A percentile compares a stretch with the other conserved stretches of the same genome.
phyloP scores from a whole-genome alignment of 2,329 filamentous ascomycete species.

The Neodidymelliopsis sp. region DNA sequence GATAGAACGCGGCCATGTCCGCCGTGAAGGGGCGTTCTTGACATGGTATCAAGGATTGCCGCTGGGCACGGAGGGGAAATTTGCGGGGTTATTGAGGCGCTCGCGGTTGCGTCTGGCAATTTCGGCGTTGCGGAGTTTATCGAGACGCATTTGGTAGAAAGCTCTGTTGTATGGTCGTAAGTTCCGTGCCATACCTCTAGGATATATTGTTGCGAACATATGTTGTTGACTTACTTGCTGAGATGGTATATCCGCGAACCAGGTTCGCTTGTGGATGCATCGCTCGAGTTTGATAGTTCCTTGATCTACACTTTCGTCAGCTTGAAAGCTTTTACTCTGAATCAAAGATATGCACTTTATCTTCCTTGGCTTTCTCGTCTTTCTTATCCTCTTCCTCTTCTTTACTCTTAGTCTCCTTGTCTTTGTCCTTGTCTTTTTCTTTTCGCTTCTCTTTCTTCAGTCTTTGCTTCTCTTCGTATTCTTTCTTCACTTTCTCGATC shows the following conservation, averaged over 20 bases:
- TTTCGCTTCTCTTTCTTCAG: slow-evolving; percentile 62
- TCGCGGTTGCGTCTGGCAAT: slow-evolving; percentile 82
- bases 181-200: no score
- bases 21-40: no score
- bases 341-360: slow-evolving; percentile 55
- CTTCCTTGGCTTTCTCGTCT: slow-evolving; percentile 69
- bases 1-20: no score
- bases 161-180: slow-evolving; percentile 58
- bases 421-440: slow-evolving; percentile 60
- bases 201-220: not conserved
- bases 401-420: slow-evolving; percentile 61
- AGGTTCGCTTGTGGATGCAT: slow-evolving; percentile 61
- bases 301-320: slow-evolving; percentile 50
- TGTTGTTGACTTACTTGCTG: slow-evolving; percentile 67
- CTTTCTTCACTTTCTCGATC: slow-evolving; percentile 58
- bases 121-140: slow-evolving; percentile 80
- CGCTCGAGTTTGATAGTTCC: slow-evolving; percentile 57
- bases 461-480: slow-evolving; percentile 62
- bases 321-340: not conserved
- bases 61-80: slow-evolving; percentile 86
- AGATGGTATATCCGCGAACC: slow-evolving; percentile 83
- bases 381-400: slow-evolving; percentile 70
- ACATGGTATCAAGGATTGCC: slow-evolving; percentile 53
- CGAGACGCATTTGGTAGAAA: slow-evolving; percentile 86
- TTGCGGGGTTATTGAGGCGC: slow-evolving; percentile 75